Evolutionary conservation across 805 yeast species (phyloP).

Genomic region (Hanseniaspora lindneri): DNA sequence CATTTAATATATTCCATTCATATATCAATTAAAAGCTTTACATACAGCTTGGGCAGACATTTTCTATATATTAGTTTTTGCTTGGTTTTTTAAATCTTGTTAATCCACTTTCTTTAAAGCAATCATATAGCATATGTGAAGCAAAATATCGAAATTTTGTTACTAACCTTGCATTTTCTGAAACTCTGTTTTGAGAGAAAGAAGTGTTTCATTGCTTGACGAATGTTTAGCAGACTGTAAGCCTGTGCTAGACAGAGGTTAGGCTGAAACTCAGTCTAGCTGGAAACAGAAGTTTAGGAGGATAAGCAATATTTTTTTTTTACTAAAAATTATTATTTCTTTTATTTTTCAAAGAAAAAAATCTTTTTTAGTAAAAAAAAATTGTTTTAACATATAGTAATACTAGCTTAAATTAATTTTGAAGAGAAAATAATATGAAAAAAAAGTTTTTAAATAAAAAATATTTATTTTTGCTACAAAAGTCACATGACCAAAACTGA

Average conservation of each 20-base stretch:
- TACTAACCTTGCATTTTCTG: no score
- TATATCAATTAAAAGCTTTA: no score
- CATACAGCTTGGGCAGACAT: constrained; percentile 17
- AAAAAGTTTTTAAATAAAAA: no score
- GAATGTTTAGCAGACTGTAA: background rate
- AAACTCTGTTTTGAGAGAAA: background rate
- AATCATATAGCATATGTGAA: no score
- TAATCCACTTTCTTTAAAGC: no score
- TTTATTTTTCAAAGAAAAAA: no score
- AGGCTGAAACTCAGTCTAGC: background rate
- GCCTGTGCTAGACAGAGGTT: no score
- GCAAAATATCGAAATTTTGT: no score
- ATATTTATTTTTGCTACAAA: background rate
- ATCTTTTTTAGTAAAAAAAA: background rate
- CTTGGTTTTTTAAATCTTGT: constrained; percentile 7
- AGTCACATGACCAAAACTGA: background rate
- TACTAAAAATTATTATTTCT: no score
- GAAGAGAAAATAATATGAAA: no score
- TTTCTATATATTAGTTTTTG: constrained; percentile 14
- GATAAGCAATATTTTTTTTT: background rate
- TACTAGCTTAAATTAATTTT: no score
- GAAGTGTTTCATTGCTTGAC: background rate
- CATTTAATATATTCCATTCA: background rate
- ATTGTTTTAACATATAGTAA: no score
- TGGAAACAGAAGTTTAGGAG: background rate